phyloP scores from a whole-genome alignment of 176 grass and related monocot genomes.

The Ensete glaucum region DNA sequence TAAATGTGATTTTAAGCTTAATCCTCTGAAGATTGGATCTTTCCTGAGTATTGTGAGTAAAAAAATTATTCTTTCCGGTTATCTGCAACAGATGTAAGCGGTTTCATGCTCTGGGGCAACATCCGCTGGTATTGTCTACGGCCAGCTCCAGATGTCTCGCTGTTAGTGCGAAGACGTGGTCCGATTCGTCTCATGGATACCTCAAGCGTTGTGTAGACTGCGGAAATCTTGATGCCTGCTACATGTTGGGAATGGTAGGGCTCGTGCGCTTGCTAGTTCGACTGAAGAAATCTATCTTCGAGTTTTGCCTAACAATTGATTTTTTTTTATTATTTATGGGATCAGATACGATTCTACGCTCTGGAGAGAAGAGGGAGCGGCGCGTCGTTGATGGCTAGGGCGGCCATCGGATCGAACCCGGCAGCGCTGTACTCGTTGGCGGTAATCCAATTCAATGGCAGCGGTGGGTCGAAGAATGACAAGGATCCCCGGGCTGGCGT shows the following conservation, averaged over 20 bases:
- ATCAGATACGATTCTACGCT: constrained; percentile 51
- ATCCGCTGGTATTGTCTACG: constrained; percentile 32
- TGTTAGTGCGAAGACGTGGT: constrained; percentile 29
- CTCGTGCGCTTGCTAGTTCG: not conserved
- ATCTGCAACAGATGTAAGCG: constrained; percentile 39
- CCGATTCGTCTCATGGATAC: constrained; percentile 34
- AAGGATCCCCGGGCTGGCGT: constrained; percentile 42
- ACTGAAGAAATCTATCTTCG: not conserved
- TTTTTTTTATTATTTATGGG: not conserved
- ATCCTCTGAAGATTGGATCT: not conserved
- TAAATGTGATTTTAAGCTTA: not conserved
- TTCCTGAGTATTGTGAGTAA: not conserved
- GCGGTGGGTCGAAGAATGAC: constrained; percentile 33
- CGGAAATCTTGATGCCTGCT: constrained; percentile 55
- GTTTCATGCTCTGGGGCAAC: constrained; percentile 27
- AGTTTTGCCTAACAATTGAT: not conserved
- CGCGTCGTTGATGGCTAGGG: constrained; percentile 29
- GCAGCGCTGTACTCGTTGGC: constrained; percentile 44
- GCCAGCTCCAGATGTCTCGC: constrained; percentile 23
- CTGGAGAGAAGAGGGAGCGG: constrained; percentile 24
- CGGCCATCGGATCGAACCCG: constrained; percentile 30
- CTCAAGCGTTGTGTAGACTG: constrained; percentile 36
- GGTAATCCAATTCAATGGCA: constrained; percentile 61
- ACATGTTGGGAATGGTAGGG: constrained; percentile 62
- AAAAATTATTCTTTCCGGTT: not conserved